phyloP scores from a whole-genome alignment of 2,329 filamentous ascomycete genomes.

The Blastomyces gilchristii region DNA sequence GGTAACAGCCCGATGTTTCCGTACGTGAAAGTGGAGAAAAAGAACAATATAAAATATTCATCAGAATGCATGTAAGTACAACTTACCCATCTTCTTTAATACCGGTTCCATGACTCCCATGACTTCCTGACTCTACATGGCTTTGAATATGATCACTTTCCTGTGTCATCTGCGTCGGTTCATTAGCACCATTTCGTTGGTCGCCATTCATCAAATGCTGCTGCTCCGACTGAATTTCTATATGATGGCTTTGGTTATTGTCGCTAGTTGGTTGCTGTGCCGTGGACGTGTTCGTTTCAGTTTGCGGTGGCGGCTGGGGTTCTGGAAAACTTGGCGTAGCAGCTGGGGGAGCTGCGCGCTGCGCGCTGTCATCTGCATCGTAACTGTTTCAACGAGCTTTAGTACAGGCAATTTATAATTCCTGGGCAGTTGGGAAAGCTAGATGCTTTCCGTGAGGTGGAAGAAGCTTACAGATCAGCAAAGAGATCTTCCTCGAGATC shows the following conservation, averaged over 20 bases:
- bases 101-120: constrained; percentile 26
- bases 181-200: constrained; percentile 19
- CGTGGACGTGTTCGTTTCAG: constrained; percentile 3
- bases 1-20: not conserved
- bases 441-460: not conserved
- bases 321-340: constrained; percentile 32
- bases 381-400: constrained; percentile 41
- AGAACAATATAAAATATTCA: constrained; percentile 2
- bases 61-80: constrained; percentile 10
- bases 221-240: constrained; percentile 17
- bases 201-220: constrained; percentile 12
- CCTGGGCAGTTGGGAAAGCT: not conserved
- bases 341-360: constrained; percentile 19
- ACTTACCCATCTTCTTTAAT: constrained; percentile 93
- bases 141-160: constrained; percentile 16
- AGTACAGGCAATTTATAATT: constrained; percentile 8
- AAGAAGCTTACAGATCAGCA: constrained; percentile 68
- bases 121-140: constrained; percentile 25
- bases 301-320: constrained; percentile 21
- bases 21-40: not conserved
- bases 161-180: constrained; percentile 23
- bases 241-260: constrained; percentile 22
- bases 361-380: constrained; percentile 52
- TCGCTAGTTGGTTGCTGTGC: constrained; percentile 26
- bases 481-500: constrained; percentile 91